A percentile compares a stretch with the other conserved stretches of the same genome.
These are phyloP conservation scores for Boletus pseudopeckii DNA, from an alignment of 768 basidiomycete species.

Conservation along the genomic window DNA sequence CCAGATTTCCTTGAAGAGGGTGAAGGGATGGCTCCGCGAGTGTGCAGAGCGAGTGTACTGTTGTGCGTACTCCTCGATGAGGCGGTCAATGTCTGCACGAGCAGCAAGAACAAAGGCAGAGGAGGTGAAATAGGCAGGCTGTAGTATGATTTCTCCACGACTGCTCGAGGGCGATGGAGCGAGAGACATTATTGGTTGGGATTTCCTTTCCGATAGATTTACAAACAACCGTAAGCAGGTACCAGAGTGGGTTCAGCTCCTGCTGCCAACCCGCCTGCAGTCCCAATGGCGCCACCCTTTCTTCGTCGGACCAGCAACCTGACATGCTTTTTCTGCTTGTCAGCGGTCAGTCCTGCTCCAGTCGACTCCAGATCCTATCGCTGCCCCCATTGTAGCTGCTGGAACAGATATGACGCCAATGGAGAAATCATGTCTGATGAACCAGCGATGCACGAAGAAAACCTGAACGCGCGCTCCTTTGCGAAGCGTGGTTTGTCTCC, in stretches of 20 bases:
- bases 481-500: conserved; percentile 59
- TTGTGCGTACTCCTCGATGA: conserved; percentile 54
- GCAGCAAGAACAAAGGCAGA: conserved; percentile 65
- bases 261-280: background rate
- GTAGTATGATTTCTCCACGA: conserved; percentile 62
- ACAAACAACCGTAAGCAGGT: conserved; percentile 12
- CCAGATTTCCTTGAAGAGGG: conserved; percentile 73
- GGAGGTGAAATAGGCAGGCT: conserved; percentile 77
- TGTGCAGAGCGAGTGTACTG: conserved; percentile 35
- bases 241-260: background rate
- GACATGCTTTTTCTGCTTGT: conserved; percentile 74
- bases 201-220: conserved; percentile 22
- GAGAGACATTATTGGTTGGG: conserved; percentile 36
- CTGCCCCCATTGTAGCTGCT: conserved; percentile 65
- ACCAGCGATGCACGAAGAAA: conserved; percentile 83
- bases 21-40: conserved; percentile 48
- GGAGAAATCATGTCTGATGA: conserved; percentile 84
- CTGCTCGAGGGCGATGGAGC: conserved; percentile 53
- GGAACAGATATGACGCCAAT: conserved; percentile 67
- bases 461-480: conserved; percentile 67
- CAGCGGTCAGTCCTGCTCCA: conserved; percentile 38
- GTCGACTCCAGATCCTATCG: conserved; percentile 55
- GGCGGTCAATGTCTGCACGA: conserved; percentile 56
- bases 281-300: conserved; percentile 30
- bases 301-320: conserved; percentile 51